Base-by-base conservation (phyloP, 768 basidiomycete species). In the Russula foetens region DNA sequence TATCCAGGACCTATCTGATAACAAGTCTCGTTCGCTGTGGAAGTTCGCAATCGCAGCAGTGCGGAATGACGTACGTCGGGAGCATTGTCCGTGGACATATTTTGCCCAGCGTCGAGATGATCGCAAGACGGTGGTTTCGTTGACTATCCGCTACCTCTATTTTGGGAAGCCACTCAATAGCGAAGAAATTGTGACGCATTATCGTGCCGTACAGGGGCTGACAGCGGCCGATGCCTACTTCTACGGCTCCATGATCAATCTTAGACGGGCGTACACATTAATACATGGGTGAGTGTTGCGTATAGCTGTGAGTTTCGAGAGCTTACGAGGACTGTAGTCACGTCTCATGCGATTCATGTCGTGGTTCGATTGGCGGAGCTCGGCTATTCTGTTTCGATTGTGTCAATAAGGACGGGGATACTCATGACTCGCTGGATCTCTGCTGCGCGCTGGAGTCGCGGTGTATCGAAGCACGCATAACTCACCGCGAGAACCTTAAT, bases 1-100 rank as follows among this genome's bases (percentile, higher is more conserved):
- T 3, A 67, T 71, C 23, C 47, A 61, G 11, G 67, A 63, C 35
- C 60, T 71, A n/a, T 45, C 52, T 23, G 49, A 55, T 11, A 69
- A 68, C 58, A 67, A 62, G 53, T 17, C 71, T 4, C 69, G 67
- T 9, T 68, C 70, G 7, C 52, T 69, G n/a, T 74, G 72, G 74
- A 56, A 44, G 5, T 74, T 67, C 49, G 74, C 74, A 15, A 68
- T 70, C 29, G 45, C 38, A 0, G 69, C 71, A 6, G 67, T 69
- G 4, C 47, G 52, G 7, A 52, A 62, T 33, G 59, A 66, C 14
- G 49, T 75, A 4, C 66, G 69, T 3, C 62, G 67, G 38, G 46
- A 61, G 26, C 59, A 58, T 1, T 73, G 69, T 69, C 54, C 69
- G 1, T 73, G 71, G 72, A 51, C 67, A 23, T 71, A 68, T 49